phyloP scores from a whole-genome alignment of 768 basidiomycete species.

The Agrocybe pediades region DNA sequence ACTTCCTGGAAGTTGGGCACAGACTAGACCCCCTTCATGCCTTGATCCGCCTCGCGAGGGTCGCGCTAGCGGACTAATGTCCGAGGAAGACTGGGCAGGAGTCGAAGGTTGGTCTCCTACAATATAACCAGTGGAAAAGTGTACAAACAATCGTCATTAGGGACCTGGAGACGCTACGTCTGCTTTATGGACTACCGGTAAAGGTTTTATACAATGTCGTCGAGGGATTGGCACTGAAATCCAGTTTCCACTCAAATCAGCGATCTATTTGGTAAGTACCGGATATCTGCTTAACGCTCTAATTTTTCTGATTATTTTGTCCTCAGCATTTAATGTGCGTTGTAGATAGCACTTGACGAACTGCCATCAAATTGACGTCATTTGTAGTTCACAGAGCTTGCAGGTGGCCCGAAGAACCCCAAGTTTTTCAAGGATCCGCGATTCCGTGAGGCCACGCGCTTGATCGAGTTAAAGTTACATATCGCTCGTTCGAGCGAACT shows the following conservation, averaged over 20 bases:
- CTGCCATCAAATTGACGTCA: background rate
- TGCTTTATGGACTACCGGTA: slow-evolving; percentile 82
- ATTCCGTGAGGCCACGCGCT: slow-evolving; percentile 66
- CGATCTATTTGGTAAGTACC: slow-evolving; percentile 19
- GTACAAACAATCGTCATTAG: slow-evolving; percentile 21
- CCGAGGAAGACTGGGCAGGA: slow-evolving; percentile 67
- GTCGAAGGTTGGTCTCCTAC: slow-evolving; percentile 47
- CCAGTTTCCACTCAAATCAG: background rate
- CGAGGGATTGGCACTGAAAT: background rate
- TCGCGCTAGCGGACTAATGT: slow-evolving; percentile 31
- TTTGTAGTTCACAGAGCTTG: slow-evolving; percentile 34
- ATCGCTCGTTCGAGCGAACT: slow-evolving; percentile 38
- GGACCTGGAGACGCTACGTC: slow-evolving; percentile 73
- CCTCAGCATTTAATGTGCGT: slow-evolving; percentile 51
- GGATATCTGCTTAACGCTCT: background rate
- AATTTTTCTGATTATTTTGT: background rate
- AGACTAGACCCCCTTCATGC: slow-evolving; percentile 48
- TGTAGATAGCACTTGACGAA: slow-evolving; percentile 8
- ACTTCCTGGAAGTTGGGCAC: slow-evolving; percentile 32
- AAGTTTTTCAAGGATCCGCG: slow-evolving; percentile 54
- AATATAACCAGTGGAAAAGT: background rate
- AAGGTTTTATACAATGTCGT: background rate
- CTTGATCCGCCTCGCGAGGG: slow-evolving; percentile 57
- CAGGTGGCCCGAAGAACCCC: slow-evolving; percentile 37
- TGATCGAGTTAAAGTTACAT: slow-evolving; percentile 57